Base-by-base conservation (phyloP, 2,329 filamentous ascomycete species). In the Zelopaecilomyces penicillatus region DNA sequence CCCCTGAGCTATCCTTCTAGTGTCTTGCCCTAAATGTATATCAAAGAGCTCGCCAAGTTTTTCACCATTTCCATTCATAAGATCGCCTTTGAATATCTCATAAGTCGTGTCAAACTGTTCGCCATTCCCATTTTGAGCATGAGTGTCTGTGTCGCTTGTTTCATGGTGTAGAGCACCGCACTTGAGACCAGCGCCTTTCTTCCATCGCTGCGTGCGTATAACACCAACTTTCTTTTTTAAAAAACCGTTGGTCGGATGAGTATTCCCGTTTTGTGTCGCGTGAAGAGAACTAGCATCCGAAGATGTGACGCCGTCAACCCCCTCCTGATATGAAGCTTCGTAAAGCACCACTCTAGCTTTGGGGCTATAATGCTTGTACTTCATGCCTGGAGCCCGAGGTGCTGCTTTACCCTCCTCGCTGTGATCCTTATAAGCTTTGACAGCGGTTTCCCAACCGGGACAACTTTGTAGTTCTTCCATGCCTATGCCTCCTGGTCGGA, bases 341-440 rank as follows among this genome's bases (percentile, higher is more conserved):
- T 89, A 95, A 2, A 97, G 71, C 10, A 95, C 70, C 2, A 98
- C 90, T 38, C 75, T 80, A 1, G 93, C 94, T 62, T 83, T 87
- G 1, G 93, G 93, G 37, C 90, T 95, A 59, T 98, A 98, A 62
- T 98, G 93, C 60, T 93, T 87, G 63, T 98, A 98, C 66, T 98
- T 98, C 93, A 98, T 98, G 1, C 93, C 93, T 0, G 93, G 93
- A 1, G 93, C 93, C 45, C 87, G 75, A 0, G 93, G 93, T 7
- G 76, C 74, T 1, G 62, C 69, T 41, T 76, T 78, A 5, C 78
- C 83, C 19, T 78, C 73, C 55, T 87, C 79, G 11, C 80, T 79
- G 46, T 76, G 75, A 56, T 95, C 88, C 58, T 83, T 81, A 64
- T 96, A 97, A 8, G 78, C 91, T 47, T 84, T 80, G 49, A 75